phyloP scores from a whole-genome alignment of 2,329 filamentous ascomycete genomes.

The Lojkania enalia region DNA sequence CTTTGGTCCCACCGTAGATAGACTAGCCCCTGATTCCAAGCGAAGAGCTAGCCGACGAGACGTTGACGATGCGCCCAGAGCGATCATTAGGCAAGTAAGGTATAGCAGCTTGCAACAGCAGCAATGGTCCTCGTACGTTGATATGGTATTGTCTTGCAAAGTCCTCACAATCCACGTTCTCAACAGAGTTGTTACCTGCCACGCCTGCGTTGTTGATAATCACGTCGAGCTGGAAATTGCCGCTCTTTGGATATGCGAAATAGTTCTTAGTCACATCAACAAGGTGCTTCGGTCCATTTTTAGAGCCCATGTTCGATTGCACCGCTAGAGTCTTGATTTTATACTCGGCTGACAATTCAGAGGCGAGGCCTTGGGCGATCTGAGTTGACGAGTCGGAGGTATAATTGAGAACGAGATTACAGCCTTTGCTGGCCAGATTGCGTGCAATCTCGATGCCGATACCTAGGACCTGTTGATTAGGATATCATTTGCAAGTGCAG shows the following conservation, averaged over 20 bases:
- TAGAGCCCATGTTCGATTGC: constrained; percentile 71
- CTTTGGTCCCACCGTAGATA: constrained; percentile 68
- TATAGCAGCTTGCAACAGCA: constrained; percentile 73
- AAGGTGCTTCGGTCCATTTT: constrained; percentile 63
- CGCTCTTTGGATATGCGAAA: constrained; percentile 58
- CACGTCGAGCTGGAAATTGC: constrained; percentile 73
- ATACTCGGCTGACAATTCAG: constrained; percentile 60
- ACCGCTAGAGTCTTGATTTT: constrained; percentile 63
- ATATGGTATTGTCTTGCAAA: constrained; percentile 75
- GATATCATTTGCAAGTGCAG: too few species aligned
- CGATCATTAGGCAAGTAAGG: constrained; percentile 72
- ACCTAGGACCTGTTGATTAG: too few species aligned
- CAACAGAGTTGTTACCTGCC: constrained; percentile 64
- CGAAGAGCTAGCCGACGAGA: constrained; percentile 61
- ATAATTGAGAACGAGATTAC: constrained; percentile 71
- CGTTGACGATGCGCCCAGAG: constrained; percentile 65
- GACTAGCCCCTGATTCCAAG: constrained; percentile 62
- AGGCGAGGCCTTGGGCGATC: constrained; percentile 57
- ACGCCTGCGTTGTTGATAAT: constrained; percentile 85
- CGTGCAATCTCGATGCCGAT: constrained; percentile 71
- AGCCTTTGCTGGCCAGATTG: constrained; percentile 72
- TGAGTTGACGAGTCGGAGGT: constrained; percentile 64
- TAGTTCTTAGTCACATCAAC: constrained; percentile 62
- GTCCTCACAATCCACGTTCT: constrained; percentile 64
- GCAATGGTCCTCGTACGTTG: constrained; percentile 80